Base-by-base conservation (phyloP, 495 filamentous ascomycete genomes). In the Aspergillus coremiiformis region DNA sequence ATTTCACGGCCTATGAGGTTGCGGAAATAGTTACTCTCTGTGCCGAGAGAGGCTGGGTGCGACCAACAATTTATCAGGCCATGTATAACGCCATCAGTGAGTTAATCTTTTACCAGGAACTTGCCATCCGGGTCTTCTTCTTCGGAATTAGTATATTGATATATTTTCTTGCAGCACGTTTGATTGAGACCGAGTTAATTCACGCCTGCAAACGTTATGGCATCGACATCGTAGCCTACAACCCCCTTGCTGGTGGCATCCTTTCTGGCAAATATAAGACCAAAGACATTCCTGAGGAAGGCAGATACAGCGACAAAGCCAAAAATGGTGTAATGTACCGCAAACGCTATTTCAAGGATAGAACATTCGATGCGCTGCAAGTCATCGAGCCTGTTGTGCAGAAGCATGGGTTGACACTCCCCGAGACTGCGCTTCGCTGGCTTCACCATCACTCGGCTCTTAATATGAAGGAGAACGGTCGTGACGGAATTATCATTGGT, bases 1-100 rank as follows among this genome's bases (percentile, higher is more conserved):
- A 96, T 68, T 95, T 82, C 61, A 87, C 90, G 3, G 82, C 90
- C 7, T 95, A 86, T 61, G 90, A 96, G 67, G 89, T 96, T 9
- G 91, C 91, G 3, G 91, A 96, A 75, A 76, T 95, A 19, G 87
- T 85, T 4, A 78, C 89, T 49, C 81, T 84, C n/a, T 93, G 87
- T 71, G 83, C 84, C 56, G 80, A 86, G 69, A 82, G 85, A 54
- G 82, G 82, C n/a, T 87, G 78, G 77, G 73, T 82, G 48, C 78
- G 77, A 29, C 81, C 81, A 0, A 75, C 72, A 11, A 82, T 82
- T n/a, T 85, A 80, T 61, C 81, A 85, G 54, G 82, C 77, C 21
- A 74, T 83, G 54, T 86, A 86, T 61, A 82, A 86, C 64, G 77
- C 81, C 8, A 75, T 85, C 9, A 80, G 71, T 72, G 57, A 54